Evolutionary conservation across 164 flowering plant genomes (phyloP).

Genomic region (Macadamia integrifolia): DNA sequence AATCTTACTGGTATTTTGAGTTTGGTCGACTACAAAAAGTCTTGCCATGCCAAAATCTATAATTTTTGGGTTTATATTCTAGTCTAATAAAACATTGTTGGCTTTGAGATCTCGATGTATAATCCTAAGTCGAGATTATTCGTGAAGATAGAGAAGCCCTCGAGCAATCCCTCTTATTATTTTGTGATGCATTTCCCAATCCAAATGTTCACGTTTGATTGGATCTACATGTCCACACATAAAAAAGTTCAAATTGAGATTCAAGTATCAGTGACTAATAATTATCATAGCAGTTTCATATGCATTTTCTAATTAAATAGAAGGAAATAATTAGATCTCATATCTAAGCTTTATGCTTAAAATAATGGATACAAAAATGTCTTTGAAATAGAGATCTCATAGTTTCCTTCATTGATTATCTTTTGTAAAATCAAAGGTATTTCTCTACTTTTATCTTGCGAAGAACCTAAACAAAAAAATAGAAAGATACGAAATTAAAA

Average conservation of each 20-base stretch:
- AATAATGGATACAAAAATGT: background rate
- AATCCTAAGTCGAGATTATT: constrained; percentile 43
- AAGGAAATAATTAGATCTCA: no score
- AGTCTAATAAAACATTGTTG: constrained; percentile 47
- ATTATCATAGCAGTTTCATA: no score
- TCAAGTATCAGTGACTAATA: no score
- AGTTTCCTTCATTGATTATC: background rate
- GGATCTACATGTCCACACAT: constrained; percentile 22
- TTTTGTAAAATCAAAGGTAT: background rate
- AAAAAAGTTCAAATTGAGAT: background rate
- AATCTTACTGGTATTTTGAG: constrained; percentile 21
- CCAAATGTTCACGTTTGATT: constrained; percentile 18
- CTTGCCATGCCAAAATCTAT: constrained; percentile 63
- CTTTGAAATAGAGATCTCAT: background rate
- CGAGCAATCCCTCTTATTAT: constrained; percentile 57
- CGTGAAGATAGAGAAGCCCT: constrained; percentile 63
- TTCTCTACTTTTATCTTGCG: no score
- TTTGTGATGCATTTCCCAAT: constrained; percentile 36
- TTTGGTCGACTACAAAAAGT: constrained; percentile 28
- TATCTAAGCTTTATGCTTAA: background rate
- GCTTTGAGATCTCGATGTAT: constrained; percentile 65
- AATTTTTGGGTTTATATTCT: constrained; percentile 44
- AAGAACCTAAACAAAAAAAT: background rate
- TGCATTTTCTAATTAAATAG: no score
- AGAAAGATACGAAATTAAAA: background rate